Base-by-base conservation (phyloP, 805 yeast species). In the Sugiyamaella lignohabitans region DNA sequence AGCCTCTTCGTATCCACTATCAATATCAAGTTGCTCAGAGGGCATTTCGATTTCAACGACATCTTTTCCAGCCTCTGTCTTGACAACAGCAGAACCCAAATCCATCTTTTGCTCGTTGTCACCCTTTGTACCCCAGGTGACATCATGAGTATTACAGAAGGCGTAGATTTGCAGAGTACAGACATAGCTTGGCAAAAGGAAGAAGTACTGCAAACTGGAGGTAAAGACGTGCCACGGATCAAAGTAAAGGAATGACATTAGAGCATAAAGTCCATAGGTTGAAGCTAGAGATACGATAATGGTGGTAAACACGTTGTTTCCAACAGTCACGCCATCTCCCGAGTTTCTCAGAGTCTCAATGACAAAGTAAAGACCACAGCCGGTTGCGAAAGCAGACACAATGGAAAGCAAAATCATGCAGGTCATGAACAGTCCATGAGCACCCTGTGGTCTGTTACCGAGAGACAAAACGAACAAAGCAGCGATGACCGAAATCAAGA, bases 51-150 rank as follows among this genome's bases (percentile, higher is more conserved):
- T 78, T 53, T 84, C 88, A 38, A 86, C 87, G 35, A 87, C 84
- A 60, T 85, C 89, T 52, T 81, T 83, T 44, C 95, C 95, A 48
- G 83, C 76, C 46, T 84, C 93, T 51, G 82, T 82, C 60, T 84
- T 82, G 52, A 86, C 84, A 24, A 85, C 84, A 42, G 95, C 95
- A 39, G 85, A 82, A 41, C 95, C 89, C 32, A 82, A 70, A 51
- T 78, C 83, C 53, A 78, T 78, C 17, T 79, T 76, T 40, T 79
- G 83, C 50, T 76, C 78, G 53, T 82, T 84, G 51, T 89, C 96
- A 55, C 98, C 98, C 63, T 91, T 91, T 1, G 98, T 91, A 67
- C 98, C 98, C 98, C 98, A 91, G 0, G 96, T 85, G 43, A 93
- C 96, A 71, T 91, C 98, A 67, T 91, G 98, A 2, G 97, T 91